Conservation (phyloP, 768 basidiomycete species). For the Boletales sp. region DNA sequence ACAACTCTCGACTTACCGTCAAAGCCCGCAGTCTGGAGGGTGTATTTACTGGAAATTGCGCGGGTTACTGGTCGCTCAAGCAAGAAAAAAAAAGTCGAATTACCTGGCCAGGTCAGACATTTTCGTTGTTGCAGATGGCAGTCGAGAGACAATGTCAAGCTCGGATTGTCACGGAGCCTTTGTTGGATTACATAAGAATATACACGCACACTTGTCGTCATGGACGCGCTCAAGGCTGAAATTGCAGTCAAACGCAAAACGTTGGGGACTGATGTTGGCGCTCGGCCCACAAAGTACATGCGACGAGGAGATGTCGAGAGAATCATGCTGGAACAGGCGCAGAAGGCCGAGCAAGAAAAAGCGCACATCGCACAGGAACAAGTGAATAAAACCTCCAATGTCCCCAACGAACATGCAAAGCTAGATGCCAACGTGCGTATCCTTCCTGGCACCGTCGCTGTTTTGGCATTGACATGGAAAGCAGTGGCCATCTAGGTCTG, state of each 20-base stretch:
- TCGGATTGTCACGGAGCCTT: slow-evolving; percentile 31
- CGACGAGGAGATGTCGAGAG: slow-evolving; percentile 87
- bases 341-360: slow-evolving; percentile 29
- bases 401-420: slow-evolving; percentile 22
- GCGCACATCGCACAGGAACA: slow-evolving; percentile 33
- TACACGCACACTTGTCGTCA: slow-evolving; percentile 26
- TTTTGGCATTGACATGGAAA: slow-evolving; percentile 46
- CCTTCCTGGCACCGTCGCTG: slow-evolving; percentile 2
- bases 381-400: slow-evolving; percentile 13
- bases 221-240: slow-evolving; percentile 91
- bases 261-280: slow-evolving; percentile 42
- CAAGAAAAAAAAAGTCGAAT: slow-evolving; percentile 1
- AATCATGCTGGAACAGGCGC: slow-evolving; percentile 46
- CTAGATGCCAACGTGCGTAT: slow-evolving; percentile 43
- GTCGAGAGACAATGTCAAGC: slow-evolving; percentile 28
- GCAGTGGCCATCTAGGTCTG: slow-evolving; percentile 40
- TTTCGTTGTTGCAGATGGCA: slow-evolving; percentile 37
- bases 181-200: slow-evolving; percentile 31
- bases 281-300: slow-evolving; percentile 82
- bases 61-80: slow-evolving; percentile 11
- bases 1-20: slow-evolving; percentile 54
- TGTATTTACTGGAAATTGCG: slow-evolving; percentile 60
- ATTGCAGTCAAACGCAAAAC: slow-evolving; percentile 86
- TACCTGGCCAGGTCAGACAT: slow-evolving; percentile 72
- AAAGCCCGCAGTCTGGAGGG: slow-evolving; percentile 93